These are phyloP conservation scores for Singerocomus rubriflavus DNA, from an alignment of 1,284 basidiomycete species.

Conservation along the genomic window DNA sequence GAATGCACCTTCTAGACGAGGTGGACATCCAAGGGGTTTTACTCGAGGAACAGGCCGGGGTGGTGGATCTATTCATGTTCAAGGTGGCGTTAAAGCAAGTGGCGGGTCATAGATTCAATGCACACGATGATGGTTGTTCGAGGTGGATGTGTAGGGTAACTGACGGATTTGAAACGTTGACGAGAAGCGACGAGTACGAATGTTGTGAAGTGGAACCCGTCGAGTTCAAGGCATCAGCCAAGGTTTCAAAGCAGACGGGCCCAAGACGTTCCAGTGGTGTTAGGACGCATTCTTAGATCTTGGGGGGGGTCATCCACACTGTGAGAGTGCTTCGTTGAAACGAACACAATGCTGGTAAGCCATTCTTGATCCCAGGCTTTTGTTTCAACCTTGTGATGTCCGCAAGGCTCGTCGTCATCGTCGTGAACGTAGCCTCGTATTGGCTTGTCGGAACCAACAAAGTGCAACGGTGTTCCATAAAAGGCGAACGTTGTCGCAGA, in stretches of 20 bases:
- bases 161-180: neutral
- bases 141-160: slow-evolving; percentile 5
- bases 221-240: no score
- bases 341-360: neutral
- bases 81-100: slow-evolving; percentile 9
- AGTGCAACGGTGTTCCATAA: slow-evolving; percentile 4
- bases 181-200: neutral
- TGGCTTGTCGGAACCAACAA: no score
- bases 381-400: neutral
- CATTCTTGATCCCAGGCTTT: neutral
- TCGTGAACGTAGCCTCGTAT: no score
- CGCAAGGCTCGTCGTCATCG: neutral
- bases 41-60: slow-evolving; percentile 19
- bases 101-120: slow-evolving; percentile 6
- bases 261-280: neutral
- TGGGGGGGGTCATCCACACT: neutral
- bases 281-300: neutral
- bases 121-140: neutral
- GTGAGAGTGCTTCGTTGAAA: neutral
- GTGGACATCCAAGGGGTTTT: slow-evolving; percentile 12
- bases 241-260: neutral
- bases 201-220: neutral
- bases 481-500: slow-evolving; percentile 27
- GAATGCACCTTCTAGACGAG: slow-evolving; percentile 1
- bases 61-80: slow-evolving; percentile 4